These are phyloP conservation scores for Phycomyces blakesleeanus DNA, from an alignment of 192 early-diverging fungal species.

Conservation along the genomic window DNA sequence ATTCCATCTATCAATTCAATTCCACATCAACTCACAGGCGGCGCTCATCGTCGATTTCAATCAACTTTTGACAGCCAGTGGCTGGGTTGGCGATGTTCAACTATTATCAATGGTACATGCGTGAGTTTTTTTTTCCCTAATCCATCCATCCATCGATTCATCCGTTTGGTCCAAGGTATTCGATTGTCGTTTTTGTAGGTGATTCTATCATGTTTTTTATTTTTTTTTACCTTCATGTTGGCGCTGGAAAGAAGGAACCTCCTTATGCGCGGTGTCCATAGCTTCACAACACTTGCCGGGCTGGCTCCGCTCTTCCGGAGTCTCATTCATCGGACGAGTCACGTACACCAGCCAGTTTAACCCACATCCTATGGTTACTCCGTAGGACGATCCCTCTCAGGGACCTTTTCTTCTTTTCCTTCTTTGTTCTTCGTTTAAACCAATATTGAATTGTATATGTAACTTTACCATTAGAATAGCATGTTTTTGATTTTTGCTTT, in stretches of 20 bases:
- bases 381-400: no score
- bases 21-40: conserved; percentile 60
- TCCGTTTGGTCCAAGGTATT: not conserved
- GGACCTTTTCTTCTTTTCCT: no score
- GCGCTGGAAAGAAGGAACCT: conserved; percentile 3
- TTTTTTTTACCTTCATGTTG: conserved; percentile 1
- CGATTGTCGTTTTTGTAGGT: not conserved
- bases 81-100: conserved; percentile 99
- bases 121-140: not conserved
- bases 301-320: not conserved
- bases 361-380: no score
- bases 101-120: conserved; percentile 43
- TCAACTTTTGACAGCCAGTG: conserved; percentile 96
- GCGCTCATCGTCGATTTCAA: conserved; percentile 97
- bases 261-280: conserved; percentile 5
- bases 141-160: conserved; percentile 1
- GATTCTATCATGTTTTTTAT: not conserved
- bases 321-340: not conserved
- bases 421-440: no score
- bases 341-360: not conserved
- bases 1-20: no score
- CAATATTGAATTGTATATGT: no score
- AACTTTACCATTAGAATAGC: no score
- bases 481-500: no score
- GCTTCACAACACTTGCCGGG: not conserved